Evolutionary conservation across 208 protist genomes (phyloP), one percentile per base, ranked within the genome.

Genomic region (Trypanosoma cruzi): DNA sequence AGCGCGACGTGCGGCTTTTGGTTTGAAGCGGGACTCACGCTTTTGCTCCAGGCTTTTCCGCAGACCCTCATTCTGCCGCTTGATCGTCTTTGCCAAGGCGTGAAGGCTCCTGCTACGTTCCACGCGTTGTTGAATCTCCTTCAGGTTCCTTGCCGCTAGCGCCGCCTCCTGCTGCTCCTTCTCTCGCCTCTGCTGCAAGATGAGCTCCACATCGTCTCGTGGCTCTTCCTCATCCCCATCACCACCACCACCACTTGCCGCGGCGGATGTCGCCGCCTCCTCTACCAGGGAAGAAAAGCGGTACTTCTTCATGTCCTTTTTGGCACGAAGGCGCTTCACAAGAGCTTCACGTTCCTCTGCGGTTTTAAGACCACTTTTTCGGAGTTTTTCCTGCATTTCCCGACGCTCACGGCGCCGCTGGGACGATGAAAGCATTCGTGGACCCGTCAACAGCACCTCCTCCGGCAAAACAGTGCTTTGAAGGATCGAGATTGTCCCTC

Each of bases 401-500:
- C 77, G 79, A 28, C 91, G 86, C 75, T 93, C 83, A 20, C 84
- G 81, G 0, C 91, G 86, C 6, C 77, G 73, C 79, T 96, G 91
- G 26, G 88, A 63, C 0, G 75, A 68, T 0, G 91, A 93, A 61
- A 90, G 81, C 53, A 94, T 75, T 20, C 73, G 68, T 62, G 85
- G 79, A 4, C 85, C 81, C 26, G 77, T 80, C 46, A 95, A 81
- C 16, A 96, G 70, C 13, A 94, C 75, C n/a, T 89, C 82, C 24
- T 96, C 92, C 8, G 92, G 89, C 55, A 94, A 68, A 11, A 96
- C 87, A 29, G 81, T 94, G 64, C 94, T 83, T 57, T 87, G 75
- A 69, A 96, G 67, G 20, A 96, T 76, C 20, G 72, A 79, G 28
- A 92, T 68, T 37, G 36, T 81, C 6, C 92, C 92, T 24, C 92